Percentiles rank a stretch among this genome's conserved stretches.
Evolutionary conservation across 352 stramenopile genomes (phyloP).

Genomic region (Pythium volutum): DNA sequence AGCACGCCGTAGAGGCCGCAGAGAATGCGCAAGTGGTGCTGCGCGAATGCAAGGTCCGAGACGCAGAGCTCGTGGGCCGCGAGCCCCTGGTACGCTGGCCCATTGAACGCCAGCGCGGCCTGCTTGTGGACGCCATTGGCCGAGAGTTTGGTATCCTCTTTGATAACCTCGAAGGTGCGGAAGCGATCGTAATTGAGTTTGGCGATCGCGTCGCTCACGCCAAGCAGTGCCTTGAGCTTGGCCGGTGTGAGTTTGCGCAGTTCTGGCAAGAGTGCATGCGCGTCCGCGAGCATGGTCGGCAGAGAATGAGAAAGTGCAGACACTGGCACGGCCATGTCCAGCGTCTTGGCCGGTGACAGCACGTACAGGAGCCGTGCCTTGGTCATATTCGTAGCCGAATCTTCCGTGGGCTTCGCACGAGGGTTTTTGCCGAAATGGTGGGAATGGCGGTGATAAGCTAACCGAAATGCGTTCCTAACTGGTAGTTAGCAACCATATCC

Average conservation of each 20-base stretch:
- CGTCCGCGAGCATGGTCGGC: conserved; percentile 54
- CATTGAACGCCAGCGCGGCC: conserved; percentile 73
- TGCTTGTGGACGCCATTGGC: conserved; percentile 64
- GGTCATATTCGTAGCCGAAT: background rate
- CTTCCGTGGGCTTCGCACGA: background rate
- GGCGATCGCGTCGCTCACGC: conserved; percentile 80
- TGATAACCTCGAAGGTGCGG: conserved; percentile 51
- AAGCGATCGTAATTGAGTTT: conserved; percentile 87
- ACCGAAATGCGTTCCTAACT: background rate
- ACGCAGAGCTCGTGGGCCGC: conserved; percentile 54
- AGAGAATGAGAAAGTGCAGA: conserved; percentile 33
- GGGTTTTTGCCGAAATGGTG: background rate
- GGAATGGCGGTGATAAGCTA: background rate
- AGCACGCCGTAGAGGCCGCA: conserved; percentile 93
- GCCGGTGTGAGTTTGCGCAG: conserved; percentile 57
- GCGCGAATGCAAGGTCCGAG: conserved; percentile 68
- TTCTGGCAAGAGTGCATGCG: conserved; percentile 51
- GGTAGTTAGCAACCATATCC: conserved; percentile 6
- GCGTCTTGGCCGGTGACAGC: conserved; percentile 89
- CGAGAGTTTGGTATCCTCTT: conserved; percentile 12
- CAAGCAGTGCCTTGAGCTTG: conserved; percentile 80
- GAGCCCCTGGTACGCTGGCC: conserved; percentile 79
- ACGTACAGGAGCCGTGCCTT: conserved; percentile 62
- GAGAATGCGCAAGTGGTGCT: conserved; percentile 90
- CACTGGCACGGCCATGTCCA: conserved; percentile 51